These are phyloP conservation scores for Cucurbita ficifolia DNA, from an alignment of 306 rosid species.

Conservation along the genomic window DNA sequence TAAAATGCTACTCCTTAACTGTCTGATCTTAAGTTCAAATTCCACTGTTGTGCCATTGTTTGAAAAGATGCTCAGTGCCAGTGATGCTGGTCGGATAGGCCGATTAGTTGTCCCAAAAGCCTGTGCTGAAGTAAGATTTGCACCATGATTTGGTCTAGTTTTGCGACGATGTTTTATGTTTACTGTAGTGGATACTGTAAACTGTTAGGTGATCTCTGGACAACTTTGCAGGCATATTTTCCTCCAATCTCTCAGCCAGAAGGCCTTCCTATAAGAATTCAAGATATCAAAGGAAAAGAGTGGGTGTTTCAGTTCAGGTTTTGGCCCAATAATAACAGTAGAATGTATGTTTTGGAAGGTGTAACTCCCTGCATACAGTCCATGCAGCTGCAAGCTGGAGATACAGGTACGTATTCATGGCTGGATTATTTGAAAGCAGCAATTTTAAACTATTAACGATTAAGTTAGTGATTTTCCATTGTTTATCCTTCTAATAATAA, in stretches of 20 bases:
- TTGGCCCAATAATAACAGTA: constrained; percentile 99
- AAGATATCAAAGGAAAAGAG: constrained; percentile 94
- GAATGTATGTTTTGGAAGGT: constrained; percentile 98
- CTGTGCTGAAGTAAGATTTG: constrained; percentile 77
- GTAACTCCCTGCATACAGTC: constrained; percentile 99
- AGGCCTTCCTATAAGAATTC: constrained; percentile 94
- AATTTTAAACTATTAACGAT: neutral
- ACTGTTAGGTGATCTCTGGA: constrained; percentile 1
- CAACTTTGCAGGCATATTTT: constrained; percentile 73
- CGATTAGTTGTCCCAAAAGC: constrained; percentile 98
- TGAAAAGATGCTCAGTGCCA: constrained; percentile 98
- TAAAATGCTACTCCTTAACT: constrained; percentile 36
- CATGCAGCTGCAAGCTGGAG: constrained; percentile 99
- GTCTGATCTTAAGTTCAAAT: constrained; percentile 58
- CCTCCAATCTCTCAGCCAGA: constrained; percentile 98
- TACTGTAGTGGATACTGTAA: constrained; percentile 6
- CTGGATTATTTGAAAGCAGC: neutral
- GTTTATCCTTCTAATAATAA: neutral
- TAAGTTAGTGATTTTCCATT: neutral
- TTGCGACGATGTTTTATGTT: constrained; percentile 5
- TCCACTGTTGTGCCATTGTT: constrained; percentile 88
- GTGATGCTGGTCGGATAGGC: constrained; percentile 99
- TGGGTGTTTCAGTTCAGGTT: constrained; percentile 98
- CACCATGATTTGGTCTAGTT: neutral
- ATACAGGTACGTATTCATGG: constrained; percentile 52